A percentile compares a stretch with the other conserved stretches of the same genome.
These are phyloP conservation scores for Breynia disticha DNA, from an alignment of 441 rosid species.

Conservation along the genomic window DNA sequence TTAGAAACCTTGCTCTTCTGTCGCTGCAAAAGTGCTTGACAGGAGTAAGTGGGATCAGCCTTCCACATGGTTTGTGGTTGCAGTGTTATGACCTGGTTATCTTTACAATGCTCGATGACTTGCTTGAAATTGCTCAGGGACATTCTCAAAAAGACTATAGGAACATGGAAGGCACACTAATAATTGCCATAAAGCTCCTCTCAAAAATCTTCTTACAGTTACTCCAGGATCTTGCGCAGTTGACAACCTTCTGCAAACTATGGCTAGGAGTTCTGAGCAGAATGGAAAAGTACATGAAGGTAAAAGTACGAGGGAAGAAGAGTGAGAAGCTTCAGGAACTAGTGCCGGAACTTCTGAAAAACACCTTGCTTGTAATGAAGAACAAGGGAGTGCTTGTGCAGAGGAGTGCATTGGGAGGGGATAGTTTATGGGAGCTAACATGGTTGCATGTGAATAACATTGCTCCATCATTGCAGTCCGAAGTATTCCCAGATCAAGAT, in stretches of 20 bases:
- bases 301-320: constrained; percentile 71
- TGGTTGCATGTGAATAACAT: constrained; percentile 90
- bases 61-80: constrained; percentile 60
- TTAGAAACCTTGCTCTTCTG: constrained; percentile 77
- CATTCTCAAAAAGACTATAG: constrained; percentile 78
- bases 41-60: constrained; percentile 53
- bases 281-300: constrained; percentile 85
- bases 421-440: constrained; percentile 89
- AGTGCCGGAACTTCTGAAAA: constrained; percentile 77
- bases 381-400: constrained; percentile 61
- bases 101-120: constrained; percentile 84
- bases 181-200: constrained; percentile 65
- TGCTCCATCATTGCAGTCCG: constrained; percentile 60
- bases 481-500: constrained; percentile 75
- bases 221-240: constrained; percentile 56
- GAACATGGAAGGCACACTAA: constrained; percentile 85
- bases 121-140: constrained; percentile 82
- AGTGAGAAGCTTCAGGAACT: constrained; percentile 77
- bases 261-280: constrained; percentile 91
- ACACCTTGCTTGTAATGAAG: constrained; percentile 74
- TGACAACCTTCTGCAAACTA: constrained; percentile 78
- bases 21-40: constrained; percentile 76
- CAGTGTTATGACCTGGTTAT: constrained; percentile 83
- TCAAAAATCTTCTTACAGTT: constrained; percentile 66
- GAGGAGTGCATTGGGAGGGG: constrained; percentile 79